Percentiles rank a stretch among this genome's conserved stretches.
phyloP scores from a whole-genome alignment of 1,284 basidiomycete species.

The Melampsora larici-populina region DNA sequence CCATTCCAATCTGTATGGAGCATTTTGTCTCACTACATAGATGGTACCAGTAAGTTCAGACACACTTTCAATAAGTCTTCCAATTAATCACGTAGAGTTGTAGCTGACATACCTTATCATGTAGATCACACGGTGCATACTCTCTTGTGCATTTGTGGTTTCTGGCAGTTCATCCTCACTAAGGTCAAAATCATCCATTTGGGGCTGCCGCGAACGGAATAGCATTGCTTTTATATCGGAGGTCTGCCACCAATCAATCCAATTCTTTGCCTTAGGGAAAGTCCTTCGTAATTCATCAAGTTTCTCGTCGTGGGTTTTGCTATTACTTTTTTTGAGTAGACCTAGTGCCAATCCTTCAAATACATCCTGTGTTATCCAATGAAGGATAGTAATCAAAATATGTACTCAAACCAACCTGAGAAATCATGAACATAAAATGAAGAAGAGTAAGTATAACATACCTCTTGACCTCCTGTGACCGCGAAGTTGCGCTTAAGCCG shows the following conservation, averaged over 20 bases:
- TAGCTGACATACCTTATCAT: neutral
- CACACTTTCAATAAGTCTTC: neutral
- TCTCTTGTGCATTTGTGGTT: constrained; percentile 2
- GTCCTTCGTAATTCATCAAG: constrained; percentile 1
- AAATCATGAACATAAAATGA: neutral
- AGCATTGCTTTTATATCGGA: too few relatives aligned
- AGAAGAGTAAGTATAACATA: neutral
- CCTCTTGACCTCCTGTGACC: constrained; percentile 12
- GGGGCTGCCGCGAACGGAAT: neutral
- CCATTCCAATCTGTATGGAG: neutral
- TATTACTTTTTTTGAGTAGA: neutral
- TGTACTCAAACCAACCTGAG: neutral
- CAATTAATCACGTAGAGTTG: neutral
- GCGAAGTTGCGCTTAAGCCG: neutral
- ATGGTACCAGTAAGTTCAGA: too few relatives aligned
- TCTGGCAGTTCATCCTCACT: neutral
- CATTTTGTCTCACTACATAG: neutral
- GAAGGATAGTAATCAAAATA: neutral
- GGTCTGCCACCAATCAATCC: constrained; percentile 21
- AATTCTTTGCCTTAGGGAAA: neutral
- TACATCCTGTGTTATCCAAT: too few relatives aligned
- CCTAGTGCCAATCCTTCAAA: neutral
- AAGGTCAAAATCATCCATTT: neutral
- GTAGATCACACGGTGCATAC: constrained; percentile 1
- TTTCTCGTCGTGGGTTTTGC: neutral